Evolutionary conservation across 2,329 filamentous ascomycete genomes (phyloP), one percentile per base, ranked within the genome.

Genomic region (Cercospora berteroae): DNA sequence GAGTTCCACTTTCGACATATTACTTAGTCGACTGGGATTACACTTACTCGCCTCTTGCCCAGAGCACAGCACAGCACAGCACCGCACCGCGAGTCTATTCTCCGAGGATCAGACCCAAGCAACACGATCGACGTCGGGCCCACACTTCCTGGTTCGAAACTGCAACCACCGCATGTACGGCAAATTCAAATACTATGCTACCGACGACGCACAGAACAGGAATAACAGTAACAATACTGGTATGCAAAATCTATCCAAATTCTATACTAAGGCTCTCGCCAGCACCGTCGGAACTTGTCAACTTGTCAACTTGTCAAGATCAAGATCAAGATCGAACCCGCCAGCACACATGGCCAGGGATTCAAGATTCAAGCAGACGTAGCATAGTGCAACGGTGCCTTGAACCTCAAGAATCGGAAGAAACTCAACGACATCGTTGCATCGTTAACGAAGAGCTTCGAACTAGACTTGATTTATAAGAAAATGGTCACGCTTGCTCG

Each of bases 151-250:
- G 70, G 84, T 88, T 70, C 84, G 87, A 74, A 89, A 90, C 79
- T 93, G 93, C 84, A 91, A 93, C 78, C 83, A 84, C 67, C 83
- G 82, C 76, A 91, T 94, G 87, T 93, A 93, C 80, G 82, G 87
- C 75, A 90, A 93, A 77, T 93, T 93, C 80, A 86, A 87, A 70
- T 81, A 82, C 74, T 83, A 86, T 76, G 90, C 90, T 64, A 80
- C 89, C 69, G 87, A 89, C 75, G 90, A 93, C 79, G 82, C 84
- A 64, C 77, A 79, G 66, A 78, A 83, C 70, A 82, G 82, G 74
- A 80, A 81, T n/a, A n/a, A n/a, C n/a, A n/a, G n/a, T 74, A 83
- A 83, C 67, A 81, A 81, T 67, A 81, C 81, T 70, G 90, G 90
- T 58, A 81, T 91, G 75, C 83, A 83, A 67, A 86, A 86, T 76